Conservation (phyloP, 192 early-diverging fungal species). For the Spizellomyces punctatus region DNA sequence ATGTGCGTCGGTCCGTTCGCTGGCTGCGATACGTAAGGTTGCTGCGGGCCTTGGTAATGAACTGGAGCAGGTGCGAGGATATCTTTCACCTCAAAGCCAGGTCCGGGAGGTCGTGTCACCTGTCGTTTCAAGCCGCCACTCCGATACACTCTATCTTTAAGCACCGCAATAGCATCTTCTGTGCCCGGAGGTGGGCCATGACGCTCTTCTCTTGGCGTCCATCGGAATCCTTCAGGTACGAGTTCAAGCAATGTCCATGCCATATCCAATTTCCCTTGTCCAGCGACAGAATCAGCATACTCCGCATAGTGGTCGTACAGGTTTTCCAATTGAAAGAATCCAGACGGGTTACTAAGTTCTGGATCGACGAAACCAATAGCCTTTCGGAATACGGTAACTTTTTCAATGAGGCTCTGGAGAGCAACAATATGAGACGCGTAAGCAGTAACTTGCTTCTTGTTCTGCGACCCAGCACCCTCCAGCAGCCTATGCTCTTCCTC, state of each 20-base stretch:
- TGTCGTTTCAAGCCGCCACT: constrained; percentile 51
- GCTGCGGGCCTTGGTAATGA: background rate
- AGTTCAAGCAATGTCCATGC: constrained; percentile 79
- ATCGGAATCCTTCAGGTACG: constrained; percentile 66
- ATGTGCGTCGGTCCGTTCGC: too few species aligned
- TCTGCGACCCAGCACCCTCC: constrained; percentile 8
- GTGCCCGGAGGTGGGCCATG: constrained; percentile 23
- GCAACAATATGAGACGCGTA: constrained; percentile 54
- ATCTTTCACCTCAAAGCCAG: constrained; percentile 67
- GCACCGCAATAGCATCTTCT: constrained; percentile 56
- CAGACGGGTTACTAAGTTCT: constrained; percentile 52
- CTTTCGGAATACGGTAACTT: constrained; percentile 89
- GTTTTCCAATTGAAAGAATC: constrained; percentile 54
- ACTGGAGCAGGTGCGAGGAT: constrained; percentile 37
- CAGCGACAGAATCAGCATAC: constrained; percentile 76
- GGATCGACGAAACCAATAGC: constrained; percentile 90
- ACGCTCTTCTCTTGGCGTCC: constrained; percentile 38
- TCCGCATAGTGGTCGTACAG: constrained; percentile 88
- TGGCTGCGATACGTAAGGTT: background rate
- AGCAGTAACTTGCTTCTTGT: constrained; percentile 16
- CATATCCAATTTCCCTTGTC: constrained; percentile 75
- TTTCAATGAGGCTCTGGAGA: constrained; percentile 84
- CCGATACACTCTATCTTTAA: constrained; percentile 72
- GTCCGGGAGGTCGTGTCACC: constrained; percentile 45
- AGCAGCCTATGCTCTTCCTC: constrained; percentile 38